Evolutionary conservation across 225 moss, liverwort and hornwort genomes (phyloP), one percentile per base, ranked within the genome.

Genomic region (Sphagnum tenellum): DNA sequence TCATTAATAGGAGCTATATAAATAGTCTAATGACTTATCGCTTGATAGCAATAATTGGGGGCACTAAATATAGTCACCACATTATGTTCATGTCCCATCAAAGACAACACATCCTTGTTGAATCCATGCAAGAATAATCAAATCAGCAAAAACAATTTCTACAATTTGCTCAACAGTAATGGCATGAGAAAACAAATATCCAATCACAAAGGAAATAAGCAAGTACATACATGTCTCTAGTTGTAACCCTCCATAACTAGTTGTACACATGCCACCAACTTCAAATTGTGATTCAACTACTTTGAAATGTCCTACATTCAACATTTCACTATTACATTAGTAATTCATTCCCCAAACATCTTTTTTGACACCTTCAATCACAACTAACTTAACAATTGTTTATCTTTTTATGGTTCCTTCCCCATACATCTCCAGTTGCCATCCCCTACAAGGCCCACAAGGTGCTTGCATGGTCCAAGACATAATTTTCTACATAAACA

Each of bases 1-100:
- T 12, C 4, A 64, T 2, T 29, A 12, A 14, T 7, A 47, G 3
- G 29, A 7, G 5, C 4, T 8, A 44, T 13, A 61, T 9, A 5
- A 9, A 29, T 0, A 9, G 46, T 8, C 29, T 2, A 61, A 64
- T 29, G 49, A 29, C 48, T 3, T 50, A 64, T 49, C 64, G 50
- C 48, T 9, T 48, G 48, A 48, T 64, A 64, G 2, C 48, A 64
- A 4, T 64, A 64, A 48, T 64, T 64, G 3, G 48, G 64, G 29
- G 64, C 64, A 64, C 64, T 64, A 51, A 64, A 64, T 48, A 64
- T 64, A 8, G 64, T 64, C 13, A 64, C 64, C 8, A 64, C 64
- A 9, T 64, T 64, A 48, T 64, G 64, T n/a, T 64, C 64, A 47
- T 64, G 64, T 9, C 52, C 0, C n/a, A 3, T 49, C 47, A 45